phyloP scores from a whole-genome alignment of 352 stramenopile species.

The Phytopythium vexans region DNA sequence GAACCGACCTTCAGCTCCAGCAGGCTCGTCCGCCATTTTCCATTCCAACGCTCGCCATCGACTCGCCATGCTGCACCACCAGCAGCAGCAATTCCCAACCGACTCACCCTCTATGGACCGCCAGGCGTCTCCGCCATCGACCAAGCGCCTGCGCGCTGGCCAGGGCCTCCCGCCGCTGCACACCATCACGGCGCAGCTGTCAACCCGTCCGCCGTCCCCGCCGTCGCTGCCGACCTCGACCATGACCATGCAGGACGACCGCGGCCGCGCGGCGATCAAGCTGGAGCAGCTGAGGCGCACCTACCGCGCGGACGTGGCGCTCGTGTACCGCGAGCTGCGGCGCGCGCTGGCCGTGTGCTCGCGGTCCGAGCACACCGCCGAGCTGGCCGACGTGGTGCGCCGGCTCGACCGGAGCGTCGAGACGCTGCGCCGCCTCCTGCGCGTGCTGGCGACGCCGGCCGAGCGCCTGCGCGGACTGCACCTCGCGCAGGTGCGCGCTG shows the following conservation, averaged over 20 bases:
- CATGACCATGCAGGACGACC: not conserved
- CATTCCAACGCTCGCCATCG: too few relatives aligned
- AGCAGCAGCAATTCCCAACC: not conserved
- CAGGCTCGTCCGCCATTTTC: too few relatives aligned
- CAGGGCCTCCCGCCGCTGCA: conserved; percentile 16
- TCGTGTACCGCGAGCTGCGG: conserved; percentile 32
- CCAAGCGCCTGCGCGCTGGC: conserved; percentile 25
- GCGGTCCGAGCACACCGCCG: conserved; percentile 12
- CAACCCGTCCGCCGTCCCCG: conserved; percentile 10
- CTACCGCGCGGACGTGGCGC: conserved; percentile 23
- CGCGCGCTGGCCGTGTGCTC: conserved; percentile 21
- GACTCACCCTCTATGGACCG: not conserved
- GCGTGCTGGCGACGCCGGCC: conserved; percentile 25
- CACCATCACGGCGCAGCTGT: not conserved
- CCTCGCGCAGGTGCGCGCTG: conserved; percentile 18
- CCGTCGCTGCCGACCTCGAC: conserved; percentile 4
- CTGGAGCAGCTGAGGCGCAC: conserved; percentile 19
- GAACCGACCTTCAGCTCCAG: too few relatives aligned
- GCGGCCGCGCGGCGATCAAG: conserved; percentile 11
- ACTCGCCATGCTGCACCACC: too few relatives aligned
- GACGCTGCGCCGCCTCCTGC: conserved; percentile 30
- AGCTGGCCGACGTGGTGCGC: conserved; percentile 15
- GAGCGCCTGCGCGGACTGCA: conserved; percentile 17
- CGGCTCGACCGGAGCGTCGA: conserved; percentile 34
- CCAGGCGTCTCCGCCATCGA: not conserved